Base-by-base conservation (phyloP, 2,329 filamentous ascomycete species). In the Scedosporium dehoogii region DNA sequence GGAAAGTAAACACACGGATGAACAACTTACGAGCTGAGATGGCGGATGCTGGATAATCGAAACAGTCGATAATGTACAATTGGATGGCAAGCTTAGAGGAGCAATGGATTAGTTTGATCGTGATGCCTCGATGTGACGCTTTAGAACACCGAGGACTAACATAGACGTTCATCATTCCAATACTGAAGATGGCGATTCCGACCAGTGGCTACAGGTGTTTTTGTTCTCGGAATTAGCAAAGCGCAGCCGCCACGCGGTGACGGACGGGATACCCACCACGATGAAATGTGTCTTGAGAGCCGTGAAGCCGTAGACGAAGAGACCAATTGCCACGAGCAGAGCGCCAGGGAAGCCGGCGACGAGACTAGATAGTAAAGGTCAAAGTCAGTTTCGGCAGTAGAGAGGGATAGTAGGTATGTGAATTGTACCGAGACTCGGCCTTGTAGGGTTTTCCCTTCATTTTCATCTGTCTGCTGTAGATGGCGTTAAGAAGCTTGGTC, bases 291-390 rank as follows among this genome's bases (percentile, higher is more conserved):
- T 60, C 14, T 56, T 53, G 6, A 46, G 27, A 9, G 62, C 62
- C 4, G 62, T 57, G 55, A 63, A 63, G 21, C 59, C 62, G 56
- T 61, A 62, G 3, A 61, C 9, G 53, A 63, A 61, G 3, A 63
- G 25, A 18, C 62, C 59, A 16, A n/a, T 42, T n/a, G 59, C 23
- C 14, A 58, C 55, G 25, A 59, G 57, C 41, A 61, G 33, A 9
- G 55, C 59, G 16, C 59, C 59, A 29, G 59, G 53, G 27, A 61
- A 58, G 3, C 58, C 59, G 41, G 46, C 25, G 29, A 63, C 16
- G 23, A 63, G 21, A 7, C 59, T 63, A 33, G 14, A 3, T 7
- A 16, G 12, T 18, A 23, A 25, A 16, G n/a, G n/a, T 3, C 25
- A 7, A 10, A 29, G 53, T 57, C 16, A 16, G 42, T 46, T 16